Conservation (phyloP, 345 rosid genomes). For the Gossypium ekmanianum region DNA sequence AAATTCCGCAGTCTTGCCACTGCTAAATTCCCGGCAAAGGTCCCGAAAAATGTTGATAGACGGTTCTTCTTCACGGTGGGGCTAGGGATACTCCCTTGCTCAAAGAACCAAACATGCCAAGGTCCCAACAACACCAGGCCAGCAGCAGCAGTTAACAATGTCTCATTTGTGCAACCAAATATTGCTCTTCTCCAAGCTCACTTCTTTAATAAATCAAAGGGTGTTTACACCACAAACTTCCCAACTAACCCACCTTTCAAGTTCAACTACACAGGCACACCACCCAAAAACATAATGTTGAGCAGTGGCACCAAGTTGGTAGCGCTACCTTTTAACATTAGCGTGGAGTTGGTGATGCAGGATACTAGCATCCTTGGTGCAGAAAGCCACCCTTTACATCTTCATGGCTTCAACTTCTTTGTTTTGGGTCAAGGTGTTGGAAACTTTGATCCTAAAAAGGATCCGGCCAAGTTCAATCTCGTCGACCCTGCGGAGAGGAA, state of each 20-base stretch:
- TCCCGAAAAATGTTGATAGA: constrained; percentile 35
- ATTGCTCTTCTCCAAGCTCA: constrained; percentile 47
- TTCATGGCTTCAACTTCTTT: constrained; percentile 5
- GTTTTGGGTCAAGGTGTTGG: constrained; percentile 2
- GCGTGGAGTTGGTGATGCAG: neutral
- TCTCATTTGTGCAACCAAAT: constrained; percentile 43
- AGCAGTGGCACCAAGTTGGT: neutral
- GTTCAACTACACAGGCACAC: neutral
- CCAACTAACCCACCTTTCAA: constrained; percentile 18
- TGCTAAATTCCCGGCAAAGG: constrained; percentile 42
- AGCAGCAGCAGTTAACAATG: constrained; percentile 43
- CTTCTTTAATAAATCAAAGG: constrained; percentile 33
- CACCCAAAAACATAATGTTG: neutral
- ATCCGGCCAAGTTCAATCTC: constrained; percentile 29
- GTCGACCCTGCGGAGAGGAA: constrained; percentile 30
- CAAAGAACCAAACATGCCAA: constrained; percentile 37
- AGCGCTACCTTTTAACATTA: neutral
- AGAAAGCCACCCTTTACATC: constrained; percentile 3
- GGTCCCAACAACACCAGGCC: constrained; percentile 36
- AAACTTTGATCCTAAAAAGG: constrained; percentile 5
- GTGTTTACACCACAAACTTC: constrained; percentile 31
- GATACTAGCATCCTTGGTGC: neutral
- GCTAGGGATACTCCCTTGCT: constrained; percentile 39
- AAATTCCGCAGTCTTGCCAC: constrained; percentile 44
- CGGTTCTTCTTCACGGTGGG: constrained; percentile 54